phyloP scores from a whole-genome alignment of 2,329 filamentous ascomycete genomes.

The Tolypocladium ophioglossoides region DNA sequence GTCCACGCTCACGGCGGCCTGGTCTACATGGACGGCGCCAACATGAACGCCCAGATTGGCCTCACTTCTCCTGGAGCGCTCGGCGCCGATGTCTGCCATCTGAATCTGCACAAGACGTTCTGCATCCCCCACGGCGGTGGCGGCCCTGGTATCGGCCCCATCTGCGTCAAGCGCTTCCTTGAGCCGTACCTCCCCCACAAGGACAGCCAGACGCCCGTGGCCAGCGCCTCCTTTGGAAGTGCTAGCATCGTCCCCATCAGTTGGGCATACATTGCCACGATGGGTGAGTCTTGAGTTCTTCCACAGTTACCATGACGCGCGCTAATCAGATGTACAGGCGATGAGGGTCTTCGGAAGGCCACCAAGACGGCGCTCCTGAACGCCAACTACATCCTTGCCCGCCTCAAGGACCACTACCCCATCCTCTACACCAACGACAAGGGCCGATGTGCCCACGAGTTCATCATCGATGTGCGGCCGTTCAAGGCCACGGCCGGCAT shows the following conservation, averaged over 20 bases:
- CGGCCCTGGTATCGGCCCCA: conserved; percentile 86
- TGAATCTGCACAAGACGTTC: conserved; percentile 98
- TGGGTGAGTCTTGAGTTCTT: conserved; percentile 45
- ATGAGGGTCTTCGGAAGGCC: conserved; percentile 69
- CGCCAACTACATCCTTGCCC: conserved; percentile 90
- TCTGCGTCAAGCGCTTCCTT: conserved; percentile 80
- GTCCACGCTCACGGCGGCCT: conserved; percentile 84
- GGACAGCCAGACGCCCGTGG: conserved; percentile 47
- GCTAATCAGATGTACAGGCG: conserved; percentile 4
- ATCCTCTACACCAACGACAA: conserved; percentile 91
- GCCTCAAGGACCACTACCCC: conserved; percentile 73
- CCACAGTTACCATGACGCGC: too few relatives aligned
- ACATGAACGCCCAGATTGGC: conserved; percentile 97
- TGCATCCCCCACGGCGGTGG: conserved; percentile 95
- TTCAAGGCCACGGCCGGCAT: conserved; percentile 77
- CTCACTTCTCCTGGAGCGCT: conserved; percentile 92
- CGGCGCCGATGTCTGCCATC: conserved; percentile 90
- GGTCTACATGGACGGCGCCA: conserved; percentile 97
- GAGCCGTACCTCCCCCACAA: conserved; percentile 49
- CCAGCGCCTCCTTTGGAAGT: conserved; percentile 76
- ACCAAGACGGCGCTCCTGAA: conserved; percentile 92
- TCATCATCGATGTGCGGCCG: conserved; percentile 80
- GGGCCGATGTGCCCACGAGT: conserved; percentile 89
- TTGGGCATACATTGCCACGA: conserved; percentile 92
- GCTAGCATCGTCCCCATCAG: conserved; percentile 89